These are phyloP conservation scores for Ustilago cynodontis DNA, from an alignment of 1,284 basidiomycete species.

Conservation along the genomic window DNA sequence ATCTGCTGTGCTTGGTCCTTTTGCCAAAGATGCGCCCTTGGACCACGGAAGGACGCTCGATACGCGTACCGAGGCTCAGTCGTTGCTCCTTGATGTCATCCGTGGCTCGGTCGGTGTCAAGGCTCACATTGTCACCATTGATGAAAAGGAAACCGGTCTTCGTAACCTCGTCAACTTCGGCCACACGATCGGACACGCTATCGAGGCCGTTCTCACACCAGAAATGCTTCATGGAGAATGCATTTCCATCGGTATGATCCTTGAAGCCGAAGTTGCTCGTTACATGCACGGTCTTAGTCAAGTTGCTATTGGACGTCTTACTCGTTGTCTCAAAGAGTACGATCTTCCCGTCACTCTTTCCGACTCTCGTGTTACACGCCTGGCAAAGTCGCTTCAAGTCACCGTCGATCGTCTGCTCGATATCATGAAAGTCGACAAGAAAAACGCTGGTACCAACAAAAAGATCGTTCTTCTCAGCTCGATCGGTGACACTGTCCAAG, in stretches of 20 bases:
- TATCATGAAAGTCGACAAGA: constrained; percentile 95
- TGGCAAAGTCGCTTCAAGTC: constrained; percentile 78
- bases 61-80: constrained; percentile 64
- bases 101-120: constrained; percentile 69
- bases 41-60: constrained; percentile 62
- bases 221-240: constrained; percentile 69
- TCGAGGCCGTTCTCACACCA: constrained; percentile 69
- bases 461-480: constrained; percentile 91
- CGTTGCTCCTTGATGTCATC: constrained; percentile 68
- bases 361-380: constrained; percentile 72
- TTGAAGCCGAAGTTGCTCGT: constrained; percentile 68
- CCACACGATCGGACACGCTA: constrained; percentile 69
- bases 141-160: constrained; percentile 69
- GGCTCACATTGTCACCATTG: constrained; percentile 68
- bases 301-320: constrained; percentile 65
- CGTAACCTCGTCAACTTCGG: constrained; percentile 70
- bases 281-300: constrained; percentile 65
- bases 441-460: constrained; percentile 88
- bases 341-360: constrained; percentile 63
- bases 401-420: constrained; percentile 87
- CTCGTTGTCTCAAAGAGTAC: constrained; percentile 65
- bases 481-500: constrained; percentile 93
- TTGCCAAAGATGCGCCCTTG: constrained; percentile 40
- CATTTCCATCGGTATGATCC: constrained; percentile 68
- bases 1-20: constrained; percentile 64